phyloP scores from a whole-genome alignment of 805 yeast species.

The Zygoascus bituminiphila region DNA sequence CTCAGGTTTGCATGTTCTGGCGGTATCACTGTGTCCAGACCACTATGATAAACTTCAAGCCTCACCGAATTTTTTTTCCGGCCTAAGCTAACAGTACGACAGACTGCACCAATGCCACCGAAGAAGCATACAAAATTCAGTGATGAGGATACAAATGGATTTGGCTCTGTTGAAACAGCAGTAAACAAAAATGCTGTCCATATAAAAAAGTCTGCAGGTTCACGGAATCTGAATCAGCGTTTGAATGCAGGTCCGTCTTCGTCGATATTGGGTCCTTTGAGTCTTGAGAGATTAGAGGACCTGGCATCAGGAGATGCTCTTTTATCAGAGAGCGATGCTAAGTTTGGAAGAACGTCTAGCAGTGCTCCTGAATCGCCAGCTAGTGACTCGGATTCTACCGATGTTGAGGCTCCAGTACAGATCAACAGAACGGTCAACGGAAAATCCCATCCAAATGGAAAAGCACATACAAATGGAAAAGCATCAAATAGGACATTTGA shows the following conservation, averaged over 20 bases:
- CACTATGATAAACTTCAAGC: background rate
- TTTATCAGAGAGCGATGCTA: slow-evolving; percentile 11
- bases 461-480: background rate
- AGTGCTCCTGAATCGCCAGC: background rate
- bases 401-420: background rate
- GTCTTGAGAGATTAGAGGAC: slow-evolving; percentile 9
- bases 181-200: background rate
- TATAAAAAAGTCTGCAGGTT: background rate
- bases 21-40: background rate
- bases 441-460: background rate
- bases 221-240: background rate
- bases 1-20: too few relatives aligned
- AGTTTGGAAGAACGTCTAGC: slow-evolving; percentile 6
- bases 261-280: slow-evolving; percentile 13
- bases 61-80: background rate
- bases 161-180: background rate
- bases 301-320: slow-evolving; percentile 2
- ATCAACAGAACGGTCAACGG: background rate
- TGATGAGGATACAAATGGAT: slow-evolving; percentile 8
- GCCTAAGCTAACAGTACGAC: background rate
- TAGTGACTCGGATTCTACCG: background rate
- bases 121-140: slow-evolving; percentile 19
- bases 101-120: slow-evolving; percentile 17
- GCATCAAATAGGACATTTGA: background rate
- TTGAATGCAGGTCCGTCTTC: background rate